Evolutionary conservation across 345 rosid species (phyloP).

Genomic region (Salix arbutifolia): DNA sequence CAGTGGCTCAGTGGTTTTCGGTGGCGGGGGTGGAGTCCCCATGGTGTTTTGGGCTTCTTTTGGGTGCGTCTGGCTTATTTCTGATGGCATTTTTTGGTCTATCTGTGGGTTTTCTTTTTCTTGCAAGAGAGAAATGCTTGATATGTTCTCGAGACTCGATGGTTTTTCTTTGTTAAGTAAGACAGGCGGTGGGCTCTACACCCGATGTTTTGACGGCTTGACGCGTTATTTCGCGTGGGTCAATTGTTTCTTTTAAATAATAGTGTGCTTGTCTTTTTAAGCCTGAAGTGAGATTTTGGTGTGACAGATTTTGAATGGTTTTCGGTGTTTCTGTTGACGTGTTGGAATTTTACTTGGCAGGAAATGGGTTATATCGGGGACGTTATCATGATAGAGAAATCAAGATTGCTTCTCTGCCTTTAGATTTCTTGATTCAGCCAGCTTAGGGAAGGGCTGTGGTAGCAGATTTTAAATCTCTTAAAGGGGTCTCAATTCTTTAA

Average conservation of each 20-base stretch:
- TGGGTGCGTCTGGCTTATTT: conserved; percentile 24
- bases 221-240: conserved; percentile 11
- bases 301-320: not conserved
- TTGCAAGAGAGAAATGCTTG: not conserved
- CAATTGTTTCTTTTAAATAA: not conserved
- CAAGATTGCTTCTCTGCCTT: not conserved
- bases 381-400: not conserved
- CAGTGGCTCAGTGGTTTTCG: conserved; percentile 32
- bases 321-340: not conserved
- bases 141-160: not conserved
- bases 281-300: not conserved
- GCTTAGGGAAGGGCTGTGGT: too few relatives aligned
- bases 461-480: too few relatives aligned
- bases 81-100: conserved; percentile 31
- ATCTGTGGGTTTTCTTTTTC: not conserved
- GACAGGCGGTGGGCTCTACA: conserved; percentile 1
- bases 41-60: conserved; percentile 9
- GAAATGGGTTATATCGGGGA: not conserved
- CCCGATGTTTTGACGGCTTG: not conserved
- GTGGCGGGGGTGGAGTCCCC: conserved; percentile 21
- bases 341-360: not conserved
- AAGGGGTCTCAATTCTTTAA: not conserved
- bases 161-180: not conserved
- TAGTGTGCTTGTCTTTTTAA: not conserved
- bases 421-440: not conserved